Conservation (phyloP, 78 protist genomes). For the Speleostelium caveatum region DNA sequence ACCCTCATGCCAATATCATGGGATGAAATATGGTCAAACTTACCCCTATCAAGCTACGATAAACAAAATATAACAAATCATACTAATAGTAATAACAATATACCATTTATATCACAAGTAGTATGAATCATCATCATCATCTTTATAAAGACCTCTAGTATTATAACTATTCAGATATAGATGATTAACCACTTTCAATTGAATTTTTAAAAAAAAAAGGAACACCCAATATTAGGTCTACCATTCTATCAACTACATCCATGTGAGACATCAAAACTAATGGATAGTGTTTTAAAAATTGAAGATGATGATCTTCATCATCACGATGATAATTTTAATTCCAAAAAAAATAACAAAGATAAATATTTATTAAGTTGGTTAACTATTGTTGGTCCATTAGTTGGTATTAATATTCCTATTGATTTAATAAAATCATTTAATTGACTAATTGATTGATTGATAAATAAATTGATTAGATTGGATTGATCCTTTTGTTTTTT, state of each 20-base stretch:
- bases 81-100: background rate
- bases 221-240: slow-evolving; percentile 59
- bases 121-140: slow-evolving; percentile 7
- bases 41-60: slow-evolving; percentile 39
- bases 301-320: background rate
- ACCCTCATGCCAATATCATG: background rate
- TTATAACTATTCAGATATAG: too few relatives aligned
- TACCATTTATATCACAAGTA: slow-evolving; percentile 49
- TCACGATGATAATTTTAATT: background rate
- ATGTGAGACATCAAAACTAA: slow-evolving; percentile 62
- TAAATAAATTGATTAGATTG: too few relatives aligned
- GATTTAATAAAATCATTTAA: background rate
- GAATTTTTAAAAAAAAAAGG: slow-evolving; percentile 10
- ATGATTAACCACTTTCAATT: background rate
- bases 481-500: too few relatives aligned
- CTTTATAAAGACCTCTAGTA: too few relatives aligned
- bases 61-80: background rate
- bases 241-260: slow-evolving; percentile 78
- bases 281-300: slow-evolving; percentile 32
- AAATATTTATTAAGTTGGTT: slow-evolving; percentile 63
- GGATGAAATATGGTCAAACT: slow-evolving; percentile 18
- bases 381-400: slow-evolving; percentile 48
- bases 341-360: background rate
- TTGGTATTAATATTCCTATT: slow-evolving; percentile 49
- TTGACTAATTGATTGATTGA: background rate